Conservation (phyloP, 31 red algal genomes). For the Bonnemaisonia californica region DNA sequence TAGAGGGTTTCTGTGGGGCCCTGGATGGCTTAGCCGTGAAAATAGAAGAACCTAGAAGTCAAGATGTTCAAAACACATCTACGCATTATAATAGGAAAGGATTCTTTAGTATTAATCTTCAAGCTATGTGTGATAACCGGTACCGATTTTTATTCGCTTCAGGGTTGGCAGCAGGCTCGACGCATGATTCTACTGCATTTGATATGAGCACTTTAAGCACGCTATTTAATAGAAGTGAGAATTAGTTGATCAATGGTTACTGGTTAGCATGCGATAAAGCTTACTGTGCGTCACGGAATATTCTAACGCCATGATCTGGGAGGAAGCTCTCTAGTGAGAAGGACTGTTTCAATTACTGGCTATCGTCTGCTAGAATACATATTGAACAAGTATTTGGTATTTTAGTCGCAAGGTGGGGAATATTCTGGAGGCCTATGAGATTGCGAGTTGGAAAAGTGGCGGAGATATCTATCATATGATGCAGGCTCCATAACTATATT, state of each 20-base stretch:
- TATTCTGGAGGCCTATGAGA: neutral
- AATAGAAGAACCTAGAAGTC: neutral
- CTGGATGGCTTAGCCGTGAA: conserved; percentile 29
- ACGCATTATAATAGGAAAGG: conserved; percentile 21
- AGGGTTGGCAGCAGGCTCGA: neutral
- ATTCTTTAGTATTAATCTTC: conserved; percentile 26
- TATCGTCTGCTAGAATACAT: neutral
- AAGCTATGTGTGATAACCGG: conserved; percentile 17
- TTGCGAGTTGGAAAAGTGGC: neutral
- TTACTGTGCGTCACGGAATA: neutral
- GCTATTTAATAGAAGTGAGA: neutral
- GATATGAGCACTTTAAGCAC: neutral
- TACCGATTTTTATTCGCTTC: neutral
- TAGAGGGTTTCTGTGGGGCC: neutral
- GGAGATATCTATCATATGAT: neutral
- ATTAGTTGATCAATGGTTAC: neutral
- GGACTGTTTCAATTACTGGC: conserved; percentile 27
- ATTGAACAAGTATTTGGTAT: conserved; percentile 21
- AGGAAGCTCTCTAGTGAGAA: neutral
- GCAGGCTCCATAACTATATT: conserved; percentile 7
- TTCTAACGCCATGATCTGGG: conserved; percentile 4
- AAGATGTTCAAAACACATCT: conserved; percentile 13
- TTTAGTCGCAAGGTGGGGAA: neutral
- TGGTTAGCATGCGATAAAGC: conserved; percentile 14
- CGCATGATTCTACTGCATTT: neutral